Base-by-base conservation (phyloP, 345 rosid species). In the Erodium maritimum region DNA sequence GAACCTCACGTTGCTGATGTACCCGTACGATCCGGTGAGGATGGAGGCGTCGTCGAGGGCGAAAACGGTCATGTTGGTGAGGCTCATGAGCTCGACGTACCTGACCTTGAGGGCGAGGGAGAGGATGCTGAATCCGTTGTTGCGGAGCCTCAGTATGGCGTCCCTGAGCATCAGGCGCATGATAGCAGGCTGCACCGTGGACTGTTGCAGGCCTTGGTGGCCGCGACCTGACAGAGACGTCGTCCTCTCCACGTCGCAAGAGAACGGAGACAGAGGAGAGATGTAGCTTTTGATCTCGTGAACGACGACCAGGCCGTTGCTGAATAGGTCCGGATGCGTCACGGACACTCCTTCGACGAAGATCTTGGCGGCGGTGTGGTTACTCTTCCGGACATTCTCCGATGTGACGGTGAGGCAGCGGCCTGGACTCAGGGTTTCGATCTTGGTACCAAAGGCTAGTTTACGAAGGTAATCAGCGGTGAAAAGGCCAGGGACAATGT, bases 111-210 rank as follows among this genome's bases (percentile, higher is more conserved):
- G 61, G 9, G 87, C 85, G 5, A 79, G 69, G 2, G 90, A 73
- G 56, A 84, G 78, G 46, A 84, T 65, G 62, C 62, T 66, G 72
- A 69, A 84, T 19, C 87, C 90, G 62, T 75, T 74, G 76, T 69
- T 74, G 53, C 79, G 80, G 50, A 84, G 83, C 19, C 83, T 73
- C 25, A 81, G 69, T 52, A 84, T 77, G 24, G 85, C 75, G 68
- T 84, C 90, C 8, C 75, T 75, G 18, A 84, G 70, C 90, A 84
- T 84, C 72, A 74, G 52, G 50, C 77, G 79, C 87, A 81, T 77
- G 56, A 79, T 57, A 22, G 81, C 68, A 17, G 70, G 60, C 16
- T 62, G 65, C 24, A 59, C 56, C 66, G 60, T 60, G 7, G 57
- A 55, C 5, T 61, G 59, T 34, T n/a, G 52, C 56, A 67, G 52